Percentiles rank a stretch among this genome's conserved stretches.
phyloP scores from a whole-genome alignment of 768 basidiomycete genomes.

The Russula emetica region DNA sequence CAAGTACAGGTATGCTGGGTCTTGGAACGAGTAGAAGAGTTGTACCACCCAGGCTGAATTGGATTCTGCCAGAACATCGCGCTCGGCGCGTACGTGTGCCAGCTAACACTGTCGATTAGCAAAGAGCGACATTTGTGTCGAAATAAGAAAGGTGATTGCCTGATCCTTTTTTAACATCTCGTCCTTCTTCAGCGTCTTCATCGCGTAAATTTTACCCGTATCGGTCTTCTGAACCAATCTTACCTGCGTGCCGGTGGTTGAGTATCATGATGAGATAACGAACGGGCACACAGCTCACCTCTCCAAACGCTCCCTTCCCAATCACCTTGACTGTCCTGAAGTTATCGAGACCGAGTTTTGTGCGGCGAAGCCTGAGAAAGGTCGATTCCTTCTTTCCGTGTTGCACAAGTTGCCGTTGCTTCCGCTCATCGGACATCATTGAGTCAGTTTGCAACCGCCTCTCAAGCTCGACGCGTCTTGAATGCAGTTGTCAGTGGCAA shows the following conservation, averaged over 20 bases:
- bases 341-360: slow-evolving; percentile 85
- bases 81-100: slow-evolving; percentile 95
- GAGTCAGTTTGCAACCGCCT: slow-evolving; percentile 67
- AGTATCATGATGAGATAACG: not conserved
- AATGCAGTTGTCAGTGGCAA: slow-evolving; percentile 8
- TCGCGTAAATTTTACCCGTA: slow-evolving; percentile 97
- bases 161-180: slow-evolving; percentile 99
- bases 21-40: slow-evolving; percentile 98
- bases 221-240: slow-evolving; percentile 94
- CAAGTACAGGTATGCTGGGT: slow-evolving; percentile 84
- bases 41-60: slow-evolving; percentile 97
- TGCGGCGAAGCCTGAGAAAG: slow-evolving; percentile 82
- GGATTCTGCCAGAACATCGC: slow-evolving; percentile 93
- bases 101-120: slow-evolving; percentile 48
- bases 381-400: slow-evolving; percentile 86
- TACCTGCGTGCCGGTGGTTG: slow-evolving; percentile 45
- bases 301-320: slow-evolving; percentile 98
- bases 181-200: slow-evolving; percentile 96
- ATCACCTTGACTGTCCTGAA: slow-evolving; percentile 98
- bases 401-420: slow-evolving; percentile 75
- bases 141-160: slow-evolving; percentile 42
- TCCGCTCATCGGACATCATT: slow-evolving; percentile 75
- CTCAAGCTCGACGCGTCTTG: slow-evolving; percentile 84
- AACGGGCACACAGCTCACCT: slow-evolving; percentile 48
- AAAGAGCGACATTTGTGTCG: not conserved